phyloP scores from a whole-genome alignment of 2,329 filamentous ascomycete genomes.

The Alternaria angustiovoidea region DNA sequence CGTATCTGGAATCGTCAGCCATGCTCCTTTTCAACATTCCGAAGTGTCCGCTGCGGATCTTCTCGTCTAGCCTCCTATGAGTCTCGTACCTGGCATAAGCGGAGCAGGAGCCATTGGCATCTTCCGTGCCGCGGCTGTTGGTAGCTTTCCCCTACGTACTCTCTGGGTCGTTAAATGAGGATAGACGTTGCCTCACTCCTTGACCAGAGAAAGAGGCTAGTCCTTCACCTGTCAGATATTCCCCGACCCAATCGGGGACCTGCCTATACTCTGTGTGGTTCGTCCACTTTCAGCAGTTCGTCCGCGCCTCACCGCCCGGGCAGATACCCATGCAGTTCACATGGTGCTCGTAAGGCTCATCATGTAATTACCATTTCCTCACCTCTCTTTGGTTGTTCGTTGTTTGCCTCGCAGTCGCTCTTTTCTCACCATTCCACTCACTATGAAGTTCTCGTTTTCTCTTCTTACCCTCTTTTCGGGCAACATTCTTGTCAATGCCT shows the following conservation, averaged over 20 bases:
- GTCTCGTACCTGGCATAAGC: slow-evolving; percentile 1
- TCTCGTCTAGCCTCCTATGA: background rate
- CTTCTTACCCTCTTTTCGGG: slow-evolving; percentile 21
- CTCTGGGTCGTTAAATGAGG: slow-evolving; percentile 2
- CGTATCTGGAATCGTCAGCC: background rate
- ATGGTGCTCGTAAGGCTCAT: background rate
- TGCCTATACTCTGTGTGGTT: background rate
- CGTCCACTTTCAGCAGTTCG: background rate
- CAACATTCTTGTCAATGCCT: slow-evolving; percentile 16
- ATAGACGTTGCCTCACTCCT: slow-evolving; percentile 4
- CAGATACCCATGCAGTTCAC: background rate
- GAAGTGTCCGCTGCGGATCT: background rate
- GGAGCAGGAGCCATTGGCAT: background rate
- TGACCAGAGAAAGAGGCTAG: background rate
- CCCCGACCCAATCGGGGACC: background rate
- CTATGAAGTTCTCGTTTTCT: slow-evolving; percentile 25
- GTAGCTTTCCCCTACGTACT: background rate
- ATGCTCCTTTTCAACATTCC: background rate
- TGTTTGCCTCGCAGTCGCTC: background rate
- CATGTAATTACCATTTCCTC: slow-evolving; percentile 1
- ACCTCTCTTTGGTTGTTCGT: background rate
- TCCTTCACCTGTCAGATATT: background rate
- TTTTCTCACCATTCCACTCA: slow-evolving; percentile 5
- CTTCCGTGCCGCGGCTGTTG: background rate
- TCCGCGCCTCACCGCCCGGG: background rate